Evolutionary conservation across 2,329 filamentous ascomycete species (phyloP).

Genomic region (Orbilia brochopaga): DNA sequence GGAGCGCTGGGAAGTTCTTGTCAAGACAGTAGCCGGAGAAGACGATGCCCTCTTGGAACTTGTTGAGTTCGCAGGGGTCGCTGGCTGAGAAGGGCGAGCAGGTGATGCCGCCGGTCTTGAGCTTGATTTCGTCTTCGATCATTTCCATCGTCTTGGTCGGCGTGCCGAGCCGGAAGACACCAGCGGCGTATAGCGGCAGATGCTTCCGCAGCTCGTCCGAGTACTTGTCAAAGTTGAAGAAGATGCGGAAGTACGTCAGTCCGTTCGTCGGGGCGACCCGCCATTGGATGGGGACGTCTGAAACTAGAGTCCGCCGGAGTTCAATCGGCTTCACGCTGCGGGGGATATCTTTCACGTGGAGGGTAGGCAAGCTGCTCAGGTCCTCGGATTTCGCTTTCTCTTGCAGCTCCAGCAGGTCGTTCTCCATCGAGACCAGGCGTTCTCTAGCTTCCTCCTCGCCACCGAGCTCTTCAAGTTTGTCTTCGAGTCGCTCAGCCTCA

Average conservation of each 20-base stretch:
- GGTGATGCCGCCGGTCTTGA: slow-evolving; percentile 90
- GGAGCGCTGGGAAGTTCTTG: slow-evolving; percentile 87
- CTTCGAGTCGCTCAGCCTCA: slow-evolving; percentile 74
- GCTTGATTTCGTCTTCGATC: slow-evolving; percentile 91
- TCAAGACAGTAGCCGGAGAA: slow-evolving; percentile 89
- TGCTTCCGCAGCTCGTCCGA: slow-evolving; percentile 83
- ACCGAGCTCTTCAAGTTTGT: slow-evolving; percentile 75
- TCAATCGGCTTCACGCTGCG: slow-evolving; percentile 76
- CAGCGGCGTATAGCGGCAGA: slow-evolving; percentile 87
- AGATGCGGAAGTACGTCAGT: slow-evolving; percentile 90
- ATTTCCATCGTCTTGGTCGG: slow-evolving; percentile 88
- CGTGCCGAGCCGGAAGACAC: slow-evolving; percentile 91
- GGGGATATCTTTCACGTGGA: slow-evolving; percentile 88
- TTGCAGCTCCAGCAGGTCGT: slow-evolving; percentile 80
- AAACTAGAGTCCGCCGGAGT: slow-evolving; percentile 64
- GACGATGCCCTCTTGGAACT: slow-evolving; percentile 78
- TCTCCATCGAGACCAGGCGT: slow-evolving; percentile 76
- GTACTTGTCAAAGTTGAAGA: slow-evolving; percentile 78
- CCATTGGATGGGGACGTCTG: slow-evolving; percentile 79
- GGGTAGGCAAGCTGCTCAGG: slow-evolving; percentile 82
- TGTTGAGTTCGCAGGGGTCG: slow-evolving; percentile 73
- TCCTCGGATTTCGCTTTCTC: slow-evolving; percentile 83
- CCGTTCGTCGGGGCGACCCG: slow-evolving; percentile 92
- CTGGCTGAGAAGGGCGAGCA: slow-evolving; percentile 83
- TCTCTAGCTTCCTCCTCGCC: slow-evolving; percentile 73